Evolutionary conservation across 495 filamentous ascomycete species (phyloP).

Genomic region (Aspergillus avenaceus): DNA sequence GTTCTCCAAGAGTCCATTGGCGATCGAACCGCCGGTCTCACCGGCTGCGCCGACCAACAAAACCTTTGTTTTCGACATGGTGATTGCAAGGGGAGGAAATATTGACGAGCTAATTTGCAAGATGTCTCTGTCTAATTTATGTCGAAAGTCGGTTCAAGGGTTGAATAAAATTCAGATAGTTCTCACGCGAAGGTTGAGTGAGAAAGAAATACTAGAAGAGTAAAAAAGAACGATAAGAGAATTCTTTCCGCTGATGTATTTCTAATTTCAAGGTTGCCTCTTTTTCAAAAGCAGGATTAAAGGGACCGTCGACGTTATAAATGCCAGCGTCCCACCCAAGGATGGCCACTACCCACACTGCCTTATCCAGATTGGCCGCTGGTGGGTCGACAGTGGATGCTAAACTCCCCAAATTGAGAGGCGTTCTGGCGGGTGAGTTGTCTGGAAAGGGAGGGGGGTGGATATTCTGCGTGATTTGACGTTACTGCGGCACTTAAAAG

Average conservation of each 20-base stretch:
- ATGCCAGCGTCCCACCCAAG: conserved; percentile 28
- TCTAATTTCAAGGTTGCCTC: conserved; percentile 1
- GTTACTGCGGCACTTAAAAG: background rate
- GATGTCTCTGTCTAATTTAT: too few relatives aligned
- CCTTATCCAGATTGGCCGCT: conserved; percentile 28
- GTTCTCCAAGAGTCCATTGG: conserved; percentile 39
- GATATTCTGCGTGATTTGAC: background rate
- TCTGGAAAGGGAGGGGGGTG: conserved; percentile 11
- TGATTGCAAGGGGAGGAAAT: conserved; percentile 13
- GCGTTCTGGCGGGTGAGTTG: conserved; percentile 8
- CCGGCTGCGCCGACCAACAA: conserved; percentile 44
- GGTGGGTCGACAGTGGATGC: conserved; percentile 39
- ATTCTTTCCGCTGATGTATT: conserved; percentile 2
- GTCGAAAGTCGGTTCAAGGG: too few relatives aligned
- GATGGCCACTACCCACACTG: conserved; percentile 33
- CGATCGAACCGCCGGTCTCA: conserved; percentile 48
- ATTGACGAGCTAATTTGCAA: too few relatives aligned
- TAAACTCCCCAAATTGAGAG: conserved; percentile 22
- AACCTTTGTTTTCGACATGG: conserved; percentile 42
- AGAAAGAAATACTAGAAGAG: conserved; percentile 1
- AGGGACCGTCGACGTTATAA: conserved; percentile 34
- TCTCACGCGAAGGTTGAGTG: conserved; percentile 3
- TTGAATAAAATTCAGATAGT: background rate
- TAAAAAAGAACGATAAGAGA: conserved; percentile 12
- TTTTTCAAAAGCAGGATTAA: conserved; percentile 5